Evolutionary conservation across 495 filamentous ascomycete species (phyloP), one percentile per base, ranked within the genome.

Genomic region (Aspergillus diversus): DNA sequence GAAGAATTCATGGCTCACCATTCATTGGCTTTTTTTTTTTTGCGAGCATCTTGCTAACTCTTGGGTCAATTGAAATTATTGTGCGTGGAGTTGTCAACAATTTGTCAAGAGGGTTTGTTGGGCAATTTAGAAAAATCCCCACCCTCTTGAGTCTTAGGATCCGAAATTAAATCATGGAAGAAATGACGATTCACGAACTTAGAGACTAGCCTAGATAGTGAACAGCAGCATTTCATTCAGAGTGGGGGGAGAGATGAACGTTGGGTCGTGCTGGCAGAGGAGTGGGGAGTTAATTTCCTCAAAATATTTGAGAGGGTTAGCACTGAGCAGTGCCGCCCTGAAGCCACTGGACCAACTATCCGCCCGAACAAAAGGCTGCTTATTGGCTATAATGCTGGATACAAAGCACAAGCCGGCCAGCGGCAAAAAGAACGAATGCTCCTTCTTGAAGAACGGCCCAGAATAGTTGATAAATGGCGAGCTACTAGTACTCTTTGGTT

Each of bases 211-310:
- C 39, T 1, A n/a, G 7, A 7, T 43, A n/a, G 8, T 49, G 15
- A 6, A 17, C 16, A 17, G 5, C 16, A 49, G 5, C 21, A 50
- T 50, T 50, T 9, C 21, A 50, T 27, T 27, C 47, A 43, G n/a
- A 43, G 6, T 17, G 5, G 16, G 11, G 11, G 7, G 47, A 50
- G 47, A 50, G n/a, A 50, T 50, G 47, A 50, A 50, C 47, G 47
- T 50, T 50, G 47, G 47, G 47, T 50, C 47, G 21, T 7, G 16
- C 21, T 17, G 16, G 47, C 16, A 50, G 47, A 50, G 47, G 27
- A 50, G 47, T 50, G 47, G 47, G 11, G 47, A 50, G 47, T 17
- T 50, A 50, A 50, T 50, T 50, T 50, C 47, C 47, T 50, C 9
- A 9, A 17, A 21, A 17, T 27, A 27, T 27, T 27, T 27, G 21